Evolutionary conservation across 306 rosid species (phyloP), one percentile per base, ranked within the genome.

Genomic region (Fragaria iinumae): DNA sequence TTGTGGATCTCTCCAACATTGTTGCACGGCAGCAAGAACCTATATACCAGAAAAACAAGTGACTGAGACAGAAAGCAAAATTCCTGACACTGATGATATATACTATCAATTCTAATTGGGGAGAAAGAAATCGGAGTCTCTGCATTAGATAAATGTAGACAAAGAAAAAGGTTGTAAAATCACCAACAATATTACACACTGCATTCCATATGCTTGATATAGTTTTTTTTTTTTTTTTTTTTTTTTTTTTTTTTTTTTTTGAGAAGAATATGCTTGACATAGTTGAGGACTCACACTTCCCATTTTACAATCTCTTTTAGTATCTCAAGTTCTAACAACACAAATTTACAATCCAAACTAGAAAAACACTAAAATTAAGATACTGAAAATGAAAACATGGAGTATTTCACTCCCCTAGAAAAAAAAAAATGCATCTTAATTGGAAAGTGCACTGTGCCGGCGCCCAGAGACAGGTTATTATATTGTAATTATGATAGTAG

Each of bases 1-100:
- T 50, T 85, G 83, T 43, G 93, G 88, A 76, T 94, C 92, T 79
- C 94, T 86, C 97, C 98, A 94, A 87, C 92, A 88, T 76, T 83
- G 93, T 88, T 94, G 98, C 82, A 94, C 57, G 21, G 91, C 88
- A 4, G 84, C 93, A 80, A 94, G 98, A 80, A 92, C 97, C 98
- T 94, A 77, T 73, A 59, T 63, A 67, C 36, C 74, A 55, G 52
- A 77, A 71, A 78, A 66, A 68, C 77, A 82, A 80, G 87, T 79
- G 56, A 84, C 60, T 82, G 44, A 66, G 55, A 53, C 14, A 38
- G 21, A 29, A 32, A 23, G 36, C 10, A 57, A 39, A 79, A 74
- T 32, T 44, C 20, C 43, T 16, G 67, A 59, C 60, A 52, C 21
- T 36, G 78, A 11, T 9, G 6, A 72, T 36, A n/a, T 32, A 69